Percentiles rank a stretch among this genome's conserved stretches.
phyloP scores from a whole-genome alignment of 169 alveolate genomes.

The Babesia bigemina region DNA sequence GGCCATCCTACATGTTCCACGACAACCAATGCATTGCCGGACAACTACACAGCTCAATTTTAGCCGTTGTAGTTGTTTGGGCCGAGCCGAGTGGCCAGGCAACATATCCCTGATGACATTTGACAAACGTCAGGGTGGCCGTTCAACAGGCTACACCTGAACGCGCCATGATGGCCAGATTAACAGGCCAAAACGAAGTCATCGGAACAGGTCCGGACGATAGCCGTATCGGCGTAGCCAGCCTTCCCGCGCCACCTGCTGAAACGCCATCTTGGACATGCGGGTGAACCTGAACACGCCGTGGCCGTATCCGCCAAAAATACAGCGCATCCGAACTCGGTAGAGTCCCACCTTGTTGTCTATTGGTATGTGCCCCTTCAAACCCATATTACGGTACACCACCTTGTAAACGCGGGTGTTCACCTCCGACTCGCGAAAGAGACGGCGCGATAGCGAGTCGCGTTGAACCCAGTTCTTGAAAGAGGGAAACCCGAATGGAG shows the following conservation, averaged over 20 bases:
- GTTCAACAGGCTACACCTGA: too few relatives aligned
- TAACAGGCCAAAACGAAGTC: not conserved
- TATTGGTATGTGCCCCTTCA: conserved; percentile 79
- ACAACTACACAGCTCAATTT: too few relatives aligned
- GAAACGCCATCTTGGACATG: conserved; percentile 83
- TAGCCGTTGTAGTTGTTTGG: too few relatives aligned
- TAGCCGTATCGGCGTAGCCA: conserved; percentile 83
- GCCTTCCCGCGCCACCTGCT: conserved; percentile 84
- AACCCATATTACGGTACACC: conserved; percentile 77
- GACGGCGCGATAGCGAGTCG: conserved; percentile 75
- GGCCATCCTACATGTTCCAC: too few relatives aligned
- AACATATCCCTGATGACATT: not conserved
- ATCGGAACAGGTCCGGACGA: conserved; percentile 79
- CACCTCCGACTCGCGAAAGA: conserved; percentile 82
- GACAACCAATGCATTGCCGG: too few relatives aligned
- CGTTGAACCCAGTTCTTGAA: conserved; percentile 76
- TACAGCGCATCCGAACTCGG: conserved; percentile 81
- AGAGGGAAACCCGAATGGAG: conserved; percentile 84
- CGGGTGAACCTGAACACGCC: conserved; percentile 83
- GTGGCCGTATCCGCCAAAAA: conserved; percentile 80
- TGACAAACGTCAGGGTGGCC: not conserved
- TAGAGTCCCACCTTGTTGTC: conserved; percentile 81
- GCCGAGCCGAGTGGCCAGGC: not conserved
- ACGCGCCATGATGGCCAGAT: too few relatives aligned
- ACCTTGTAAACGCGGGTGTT: conserved; percentile 81